Conservation (phyloP, 2,329 filamentous ascomycete genomes). For the Penicillium brasilianum region DNA sequence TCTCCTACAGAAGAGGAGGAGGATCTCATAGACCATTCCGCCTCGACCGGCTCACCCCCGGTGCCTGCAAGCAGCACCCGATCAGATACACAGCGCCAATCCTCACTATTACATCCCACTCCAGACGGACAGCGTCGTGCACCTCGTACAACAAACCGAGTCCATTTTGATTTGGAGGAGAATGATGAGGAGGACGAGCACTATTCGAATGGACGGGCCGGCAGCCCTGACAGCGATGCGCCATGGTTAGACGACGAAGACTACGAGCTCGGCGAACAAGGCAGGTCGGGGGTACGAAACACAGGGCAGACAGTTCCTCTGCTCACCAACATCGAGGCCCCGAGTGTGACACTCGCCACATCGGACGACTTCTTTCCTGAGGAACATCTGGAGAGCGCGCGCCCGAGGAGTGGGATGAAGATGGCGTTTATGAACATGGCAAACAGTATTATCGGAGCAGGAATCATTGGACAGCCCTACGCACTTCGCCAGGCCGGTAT, state of each 20-base stretch:
- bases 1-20: constrained; percentile 36
- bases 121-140: constrained; percentile 51
- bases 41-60: constrained; percentile 29
- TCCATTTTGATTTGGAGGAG: constrained; percentile 70
- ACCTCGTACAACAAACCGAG: constrained; percentile 70
- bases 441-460: constrained; percentile 89
- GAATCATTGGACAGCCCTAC: constrained; percentile 85
- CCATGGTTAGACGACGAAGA: constrained; percentile 65
- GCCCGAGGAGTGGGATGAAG: constrained; percentile 82
- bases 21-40: constrained; percentile 34
- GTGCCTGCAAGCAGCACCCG: constrained; percentile 22
- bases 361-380: constrained; percentile 62
- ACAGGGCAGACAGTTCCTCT: constrained; percentile 66
- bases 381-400: constrained; percentile 63
- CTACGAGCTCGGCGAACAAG: constrained; percentile 56
- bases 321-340: constrained; percentile 81
- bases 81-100: constrained; percentile 41
- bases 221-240: constrained; percentile 32
- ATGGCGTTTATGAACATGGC: constrained; percentile 99
- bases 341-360: constrained; percentile 73
- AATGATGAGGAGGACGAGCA: constrained; percentile 35
- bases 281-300: constrained; percentile 44
- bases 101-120: constrained; percentile 48
- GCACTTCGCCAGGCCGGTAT: constrained; percentile 93
- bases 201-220: constrained; percentile 39